phyloP scores from a whole-genome alignment of 495 filamentous ascomycete species.

The Neurospora sp. region DNA sequence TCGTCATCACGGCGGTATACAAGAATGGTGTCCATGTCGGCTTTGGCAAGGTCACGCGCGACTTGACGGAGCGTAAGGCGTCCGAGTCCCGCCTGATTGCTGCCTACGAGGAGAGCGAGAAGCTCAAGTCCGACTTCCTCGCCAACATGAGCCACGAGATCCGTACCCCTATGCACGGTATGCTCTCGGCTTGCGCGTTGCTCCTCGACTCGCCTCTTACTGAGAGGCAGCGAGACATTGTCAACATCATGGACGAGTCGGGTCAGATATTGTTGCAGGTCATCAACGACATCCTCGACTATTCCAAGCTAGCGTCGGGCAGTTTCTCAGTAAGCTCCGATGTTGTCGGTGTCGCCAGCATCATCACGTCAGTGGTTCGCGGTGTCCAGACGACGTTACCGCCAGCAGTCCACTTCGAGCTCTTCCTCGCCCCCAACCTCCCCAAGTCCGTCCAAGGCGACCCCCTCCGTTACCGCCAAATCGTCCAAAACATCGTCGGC shows the following conservation, averaged over 20 bases:
- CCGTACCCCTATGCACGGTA: constrained; percentile 43
- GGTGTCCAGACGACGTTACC: constrained; percentile 28
- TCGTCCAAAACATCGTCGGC: constrained; percentile 36
- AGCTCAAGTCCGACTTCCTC: constrained; percentile 56
- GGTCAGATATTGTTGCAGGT: constrained; percentile 37
- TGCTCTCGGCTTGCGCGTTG: constrained; percentile 36
- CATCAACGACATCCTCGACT: constrained; percentile 45
- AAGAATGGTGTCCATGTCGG: constrained; percentile 48
- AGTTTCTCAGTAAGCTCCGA: constrained; percentile 35
- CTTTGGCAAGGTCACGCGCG: constrained; percentile 56
- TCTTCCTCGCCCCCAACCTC: constrained; percentile 27
- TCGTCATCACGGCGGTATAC: constrained; percentile 53
- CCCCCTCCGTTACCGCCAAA: constrained; percentile 38
- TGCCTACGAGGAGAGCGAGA: constrained; percentile 55
- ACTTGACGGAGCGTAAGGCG: constrained; percentile 51
- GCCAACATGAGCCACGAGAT: constrained; percentile 52
- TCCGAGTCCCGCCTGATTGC: constrained; percentile 47
- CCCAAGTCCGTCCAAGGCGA: constrained; percentile 34
- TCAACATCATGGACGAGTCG: constrained; percentile 37
- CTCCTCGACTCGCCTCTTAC: constrained; percentile 33
- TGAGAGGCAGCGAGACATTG: constrained; percentile 33
- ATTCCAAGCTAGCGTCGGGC: constrained; percentile 38
- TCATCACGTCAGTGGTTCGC: constrained; percentile 44
- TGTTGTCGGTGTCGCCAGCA: constrained; percentile 31
- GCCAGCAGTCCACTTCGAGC: constrained; percentile 25